phyloP scores from a whole-genome alignment of 192 early-diverging fungal species.

The Fimicolochytrium jonesii region DNA sequence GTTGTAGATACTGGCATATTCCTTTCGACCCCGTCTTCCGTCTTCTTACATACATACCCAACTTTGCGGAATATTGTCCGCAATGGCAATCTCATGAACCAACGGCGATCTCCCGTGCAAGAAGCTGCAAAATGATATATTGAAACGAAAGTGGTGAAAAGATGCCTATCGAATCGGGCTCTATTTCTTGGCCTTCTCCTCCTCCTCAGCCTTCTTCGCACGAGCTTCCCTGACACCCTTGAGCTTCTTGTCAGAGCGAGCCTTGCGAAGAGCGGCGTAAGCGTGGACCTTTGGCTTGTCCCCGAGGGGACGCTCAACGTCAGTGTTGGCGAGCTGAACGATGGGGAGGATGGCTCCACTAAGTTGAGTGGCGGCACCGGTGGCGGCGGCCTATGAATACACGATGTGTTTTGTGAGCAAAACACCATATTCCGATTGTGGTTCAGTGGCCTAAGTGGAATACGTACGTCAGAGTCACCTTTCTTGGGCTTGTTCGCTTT shows the following conservation, averaged over 20 bases:
- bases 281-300: conserved; percentile 34
- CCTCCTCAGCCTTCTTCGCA: conserved; percentile 75
- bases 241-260: conserved; percentile 67
- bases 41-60: too few relatives aligned
- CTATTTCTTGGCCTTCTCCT: conserved; percentile 76
- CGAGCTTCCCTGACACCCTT: conserved; percentile 75
- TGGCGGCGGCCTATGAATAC: too few relatives aligned
- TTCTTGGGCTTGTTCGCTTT: conserved; percentile 86
- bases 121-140: not conserved
- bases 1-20: too few relatives aligned
- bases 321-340: conserved; percentile 45
- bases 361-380: conserved; percentile 60
- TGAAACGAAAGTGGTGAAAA: not conserved
- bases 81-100: too few relatives aligned
- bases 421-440: too few relatives aligned
- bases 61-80: too few relatives aligned
- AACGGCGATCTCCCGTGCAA: too few relatives aligned
- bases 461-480: conserved; percentile 58
- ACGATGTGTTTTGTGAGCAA: too few relatives aligned
- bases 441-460: too few relatives aligned
- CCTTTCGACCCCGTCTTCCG: too few relatives aligned
- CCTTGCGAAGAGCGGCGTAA: conserved; percentile 72
- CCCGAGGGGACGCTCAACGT: conserved; percentile 33
- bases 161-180: not conserved
- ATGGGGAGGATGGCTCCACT: conserved; percentile 64